Percentiles rank a stretch among this genome's conserved stretches.
These are phyloP conservation scores for Populus hybrid DNA, from an alignment of 441 rosid species.

Conservation along the genomic window DNA sequence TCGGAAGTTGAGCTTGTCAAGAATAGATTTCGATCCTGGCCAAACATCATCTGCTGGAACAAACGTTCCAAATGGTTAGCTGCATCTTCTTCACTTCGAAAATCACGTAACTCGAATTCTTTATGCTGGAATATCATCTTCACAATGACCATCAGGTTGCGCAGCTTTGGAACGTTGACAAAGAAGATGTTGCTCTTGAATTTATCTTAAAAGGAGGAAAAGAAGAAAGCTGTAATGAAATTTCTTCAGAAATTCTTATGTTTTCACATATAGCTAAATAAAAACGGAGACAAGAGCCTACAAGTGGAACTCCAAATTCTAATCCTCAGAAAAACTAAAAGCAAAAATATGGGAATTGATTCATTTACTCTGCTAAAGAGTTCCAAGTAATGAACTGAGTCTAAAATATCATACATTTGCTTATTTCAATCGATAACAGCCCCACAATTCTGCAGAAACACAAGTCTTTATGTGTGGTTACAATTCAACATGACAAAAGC, in stretches of 20 bases:
- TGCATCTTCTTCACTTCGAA: constrained; percentile 46
- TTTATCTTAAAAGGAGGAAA: constrained; percentile 33
- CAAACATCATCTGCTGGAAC: constrained; percentile 59
- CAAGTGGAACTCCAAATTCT: not conserved
- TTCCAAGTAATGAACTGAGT: not conserved
- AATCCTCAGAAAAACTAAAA: not conserved
- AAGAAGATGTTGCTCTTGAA: constrained; percentile 58
- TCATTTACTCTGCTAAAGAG: not conserved
- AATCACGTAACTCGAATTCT: constrained; percentile 16
- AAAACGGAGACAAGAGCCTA: not conserved
- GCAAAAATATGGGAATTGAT: not conserved
- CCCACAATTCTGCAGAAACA: not conserved
- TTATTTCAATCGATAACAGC: not conserved
- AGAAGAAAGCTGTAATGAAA: not conserved
- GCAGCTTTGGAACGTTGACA: constrained; percentile 46
- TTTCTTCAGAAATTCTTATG: not conserved
- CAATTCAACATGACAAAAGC: not conserved
- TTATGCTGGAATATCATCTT: constrained; percentile 37
- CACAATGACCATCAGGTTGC: constrained; percentile 35
- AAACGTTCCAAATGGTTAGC: constrained; percentile 34
- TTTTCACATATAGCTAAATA: not conserved
- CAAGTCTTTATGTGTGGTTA: not conserved
- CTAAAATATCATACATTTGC: not conserved
- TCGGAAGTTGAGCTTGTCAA: constrained; percentile 30
- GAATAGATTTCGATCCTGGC: constrained; percentile 36